These are phyloP conservation scores for Claviceps cyperi DNA, from an alignment of 2,329 filamentous ascomycete genomes.

Conservation along the genomic window DNA sequence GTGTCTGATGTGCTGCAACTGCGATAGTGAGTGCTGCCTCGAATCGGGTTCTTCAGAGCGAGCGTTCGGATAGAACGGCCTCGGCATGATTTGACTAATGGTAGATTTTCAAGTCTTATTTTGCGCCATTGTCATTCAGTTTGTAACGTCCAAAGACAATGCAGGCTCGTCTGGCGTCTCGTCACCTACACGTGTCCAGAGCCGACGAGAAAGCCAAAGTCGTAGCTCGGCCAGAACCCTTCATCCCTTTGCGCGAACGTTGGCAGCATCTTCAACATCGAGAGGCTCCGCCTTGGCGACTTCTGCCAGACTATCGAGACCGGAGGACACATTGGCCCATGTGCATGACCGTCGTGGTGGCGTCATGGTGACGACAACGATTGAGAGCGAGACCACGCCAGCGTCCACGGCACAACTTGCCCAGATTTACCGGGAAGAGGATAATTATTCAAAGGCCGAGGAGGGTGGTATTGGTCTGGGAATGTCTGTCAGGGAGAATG, in stretches of 20 bases:
- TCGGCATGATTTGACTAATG: neutral
- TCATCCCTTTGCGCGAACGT: neutral
- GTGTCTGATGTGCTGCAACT: slow-evolving; percentile 51
- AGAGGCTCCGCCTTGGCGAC: neutral
- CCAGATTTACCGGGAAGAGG: neutral
- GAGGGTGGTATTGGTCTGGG: neutral
- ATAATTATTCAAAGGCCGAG: neutral
- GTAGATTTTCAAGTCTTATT: slow-evolving; percentile 34
- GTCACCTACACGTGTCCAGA: slow-evolving; percentile 5
- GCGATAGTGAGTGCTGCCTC: slow-evolving; percentile 34
- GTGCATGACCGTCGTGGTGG: slow-evolving; percentile 1
- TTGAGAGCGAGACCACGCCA: slow-evolving; percentile 20
- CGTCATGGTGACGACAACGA: slow-evolving; percentile 25
- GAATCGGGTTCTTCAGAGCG: no score
- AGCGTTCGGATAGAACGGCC: neutral
- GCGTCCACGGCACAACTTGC: slow-evolving; percentile 2
- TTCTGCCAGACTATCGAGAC: neutral
- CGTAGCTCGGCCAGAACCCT: slow-evolving; percentile 1
- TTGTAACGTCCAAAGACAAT: slow-evolving; percentile 37
- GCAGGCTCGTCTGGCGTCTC: slow-evolving; percentile 17
- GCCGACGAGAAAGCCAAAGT: slow-evolving; percentile 7
- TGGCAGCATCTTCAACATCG: neutral
- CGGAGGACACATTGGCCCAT: neutral
- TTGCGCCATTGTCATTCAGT: slow-evolving; percentile 46
- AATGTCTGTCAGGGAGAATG: neutral